A percentile compares a stretch with the other conserved stretches of the same genome.
These are phyloP conservation scores for Aspergillus sp. DNA, from an alignment of 2,329 filamentous ascomycete genomes.

Conservation along the genomic window DNA sequence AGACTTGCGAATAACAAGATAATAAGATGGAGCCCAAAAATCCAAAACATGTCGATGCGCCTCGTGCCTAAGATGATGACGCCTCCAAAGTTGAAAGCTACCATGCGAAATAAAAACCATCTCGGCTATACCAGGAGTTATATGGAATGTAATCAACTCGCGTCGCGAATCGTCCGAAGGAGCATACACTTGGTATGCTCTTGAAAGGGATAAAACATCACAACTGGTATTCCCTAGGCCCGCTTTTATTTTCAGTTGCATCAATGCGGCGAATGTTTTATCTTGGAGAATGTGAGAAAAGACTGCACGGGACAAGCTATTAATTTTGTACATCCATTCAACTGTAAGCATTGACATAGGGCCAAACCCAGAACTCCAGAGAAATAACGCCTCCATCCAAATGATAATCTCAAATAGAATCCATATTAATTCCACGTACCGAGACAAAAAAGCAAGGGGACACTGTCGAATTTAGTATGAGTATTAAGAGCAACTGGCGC, in stretches of 20 bases:
- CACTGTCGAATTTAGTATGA: neutral
- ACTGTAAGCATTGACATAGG: neutral
- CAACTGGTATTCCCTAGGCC: neutral
- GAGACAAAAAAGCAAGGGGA: neutral
- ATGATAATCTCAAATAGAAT: neutral
- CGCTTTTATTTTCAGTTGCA: neutral
- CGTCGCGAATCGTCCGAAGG: neutral
- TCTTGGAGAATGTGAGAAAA: neutral
- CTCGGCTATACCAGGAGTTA: slow-evolving; percentile 5
- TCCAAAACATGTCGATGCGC: slow-evolving; percentile 17
- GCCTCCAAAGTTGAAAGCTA: neutral
- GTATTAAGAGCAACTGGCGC: neutral
- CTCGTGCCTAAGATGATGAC: neutral
- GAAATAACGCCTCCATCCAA: neutral
- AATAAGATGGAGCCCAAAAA: slow-evolving; percentile 13
- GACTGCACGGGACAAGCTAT: neutral
- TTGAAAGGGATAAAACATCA: slow-evolving; percentile 8
- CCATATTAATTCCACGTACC: neutral
- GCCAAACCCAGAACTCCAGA: neutral
- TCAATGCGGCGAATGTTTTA: neutral
- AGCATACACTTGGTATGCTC: slow-evolving; percentile 3
- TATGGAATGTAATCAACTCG: slow-evolving; percentile 7
- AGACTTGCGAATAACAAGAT: slow-evolving; percentile 12
- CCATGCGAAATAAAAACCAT: slow-evolving; percentile 2
- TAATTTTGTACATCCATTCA: neutral